These are phyloP conservation scores for Chloranthus sessilifolius DNA, from an alignment of 164 flowering plant genomes.

Conservation along the genomic window DNA sequence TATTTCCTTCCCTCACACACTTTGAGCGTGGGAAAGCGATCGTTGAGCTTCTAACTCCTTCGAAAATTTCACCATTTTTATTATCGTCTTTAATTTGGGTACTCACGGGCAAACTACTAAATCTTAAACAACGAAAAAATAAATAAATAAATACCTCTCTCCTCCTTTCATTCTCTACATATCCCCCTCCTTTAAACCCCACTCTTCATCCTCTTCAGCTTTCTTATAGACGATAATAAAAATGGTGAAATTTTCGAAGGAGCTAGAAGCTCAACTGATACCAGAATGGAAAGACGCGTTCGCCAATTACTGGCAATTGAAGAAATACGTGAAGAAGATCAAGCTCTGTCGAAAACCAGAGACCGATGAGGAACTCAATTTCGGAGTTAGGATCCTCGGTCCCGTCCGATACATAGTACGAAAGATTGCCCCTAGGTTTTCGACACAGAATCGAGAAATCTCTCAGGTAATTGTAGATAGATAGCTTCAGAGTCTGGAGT, in stretches of 20 bases:
- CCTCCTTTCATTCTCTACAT: neutral
- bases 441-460: no score
- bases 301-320: conserved; percentile 80
- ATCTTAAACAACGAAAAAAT: no score
- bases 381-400: conserved; percentile 41
- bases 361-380: conserved; percentile 4
- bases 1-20: no score
- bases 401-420: conserved; percentile 34
- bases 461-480: no score
- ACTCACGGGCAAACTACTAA: no score
- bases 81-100: neutral
- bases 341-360: conserved; percentile 39
- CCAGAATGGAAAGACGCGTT: conserved; percentile 94
- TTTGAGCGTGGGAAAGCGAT: no score
- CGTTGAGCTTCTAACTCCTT: conserved; percentile 89
- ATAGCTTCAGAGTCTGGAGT: no score
- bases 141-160: neutral
- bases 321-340: conserved; percentile 70
- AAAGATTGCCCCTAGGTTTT: conserved; percentile 16
- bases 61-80: conserved; percentile 87
- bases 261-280: conserved; percentile 89
- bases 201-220: neutral
- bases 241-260: conserved; percentile 96
- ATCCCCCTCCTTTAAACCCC: neutral
- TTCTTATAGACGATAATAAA: neutral